Evolutionary conservation across 2,329 filamentous ascomycete genomes (phyloP).

Genomic region (Fusarium fujikuroi): DNA sequence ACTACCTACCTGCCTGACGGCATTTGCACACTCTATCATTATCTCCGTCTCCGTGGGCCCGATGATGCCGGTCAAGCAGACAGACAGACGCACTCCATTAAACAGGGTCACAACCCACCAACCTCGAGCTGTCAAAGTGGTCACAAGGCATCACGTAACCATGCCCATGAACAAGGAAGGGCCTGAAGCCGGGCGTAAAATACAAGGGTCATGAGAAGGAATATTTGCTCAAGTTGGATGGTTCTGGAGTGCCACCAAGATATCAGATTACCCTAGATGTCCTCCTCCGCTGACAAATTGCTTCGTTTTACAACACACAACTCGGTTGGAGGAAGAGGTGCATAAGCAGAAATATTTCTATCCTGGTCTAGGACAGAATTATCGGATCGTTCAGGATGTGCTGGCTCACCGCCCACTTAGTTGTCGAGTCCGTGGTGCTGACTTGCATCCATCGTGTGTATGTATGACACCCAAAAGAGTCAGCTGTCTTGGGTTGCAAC

Average conservation of each 20-base stretch:
- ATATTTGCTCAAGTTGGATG: neutral
- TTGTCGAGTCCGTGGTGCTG: neutral
- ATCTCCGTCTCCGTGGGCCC: constrained; percentile 20
- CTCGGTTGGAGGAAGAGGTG: neutral
- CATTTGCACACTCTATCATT: neutral
- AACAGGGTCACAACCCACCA: neutral
- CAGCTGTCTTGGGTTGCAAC: neutral
- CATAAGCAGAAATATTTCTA: neutral
- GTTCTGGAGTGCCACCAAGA: neutral
- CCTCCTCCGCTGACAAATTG: neutral
- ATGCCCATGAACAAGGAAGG: neutral
- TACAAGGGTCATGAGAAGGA: constrained; percentile 8
- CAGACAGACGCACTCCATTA: neutral
- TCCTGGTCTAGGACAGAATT: neutral
- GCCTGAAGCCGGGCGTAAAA: neutral
- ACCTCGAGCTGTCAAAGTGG: neutral
- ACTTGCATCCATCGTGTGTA: constrained; percentile 1
- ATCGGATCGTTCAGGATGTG: neutral
- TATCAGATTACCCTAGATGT: neutral
- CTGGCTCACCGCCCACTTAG: neutral
- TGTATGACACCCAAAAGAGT: neutral
- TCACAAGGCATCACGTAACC: constrained; percentile 13
- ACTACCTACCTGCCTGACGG: neutral
- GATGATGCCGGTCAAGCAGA: constrained; percentile 11
- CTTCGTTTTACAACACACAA: neutral